Conservation (phyloP, 2,329 filamentous ascomycete genomes). For the Colletotrichum liaoningense region DNA sequence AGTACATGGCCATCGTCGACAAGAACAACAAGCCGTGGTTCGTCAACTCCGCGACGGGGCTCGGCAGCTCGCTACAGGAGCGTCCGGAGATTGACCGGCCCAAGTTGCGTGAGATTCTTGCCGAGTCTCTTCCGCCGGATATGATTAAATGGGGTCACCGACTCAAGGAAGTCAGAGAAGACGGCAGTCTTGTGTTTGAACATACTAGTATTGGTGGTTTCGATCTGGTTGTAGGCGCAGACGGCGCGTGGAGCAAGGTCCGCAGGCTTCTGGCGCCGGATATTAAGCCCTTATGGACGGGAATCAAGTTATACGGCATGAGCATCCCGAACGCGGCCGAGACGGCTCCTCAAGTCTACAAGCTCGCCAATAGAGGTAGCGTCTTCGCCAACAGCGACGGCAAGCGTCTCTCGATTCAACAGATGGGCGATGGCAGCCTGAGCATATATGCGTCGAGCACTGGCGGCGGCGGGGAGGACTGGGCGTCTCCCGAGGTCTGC, state of each 20-base stretch:
- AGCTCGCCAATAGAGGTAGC: slow-evolving; percentile 59
- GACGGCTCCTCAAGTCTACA: slow-evolving; percentile 54
- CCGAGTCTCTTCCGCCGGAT: slow-evolving; percentile 55
- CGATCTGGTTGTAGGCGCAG: slow-evolving; percentile 51
- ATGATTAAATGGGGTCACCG: slow-evolving; percentile 59
- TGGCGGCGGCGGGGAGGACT: slow-evolving; percentile 51
- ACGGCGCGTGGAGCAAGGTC: slow-evolving; percentile 52
- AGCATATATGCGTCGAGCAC: slow-evolving; percentile 51
- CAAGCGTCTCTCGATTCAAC: slow-evolving; percentile 50
- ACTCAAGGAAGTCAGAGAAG: slow-evolving; percentile 51
- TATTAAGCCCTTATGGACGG: slow-evolving; percentile 56
- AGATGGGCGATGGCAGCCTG: slow-evolving; percentile 61
- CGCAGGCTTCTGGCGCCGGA: slow-evolving; percentile 48
- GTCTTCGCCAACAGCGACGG: slow-evolving; percentile 57
- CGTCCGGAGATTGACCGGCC: slow-evolving; percentile 66
- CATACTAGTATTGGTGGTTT: slow-evolving; percentile 49
- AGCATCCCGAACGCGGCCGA: slow-evolving; percentile 53
- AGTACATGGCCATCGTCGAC: slow-evolving; percentile 60
- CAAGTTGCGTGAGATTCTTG: slow-evolving; percentile 55
- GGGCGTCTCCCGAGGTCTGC: slow-evolving; percentile 51
- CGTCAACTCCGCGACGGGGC: slow-evolving; percentile 34
- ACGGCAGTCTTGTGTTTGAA: slow-evolving; percentile 51
- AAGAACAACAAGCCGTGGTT: slow-evolving; percentile 50
- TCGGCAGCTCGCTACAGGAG: slow-evolving; percentile 45
- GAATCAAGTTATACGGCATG: slow-evolving; percentile 56